Conservation (phyloP, 352 stramenopile species). For the Phytophthora capsici region DNA sequence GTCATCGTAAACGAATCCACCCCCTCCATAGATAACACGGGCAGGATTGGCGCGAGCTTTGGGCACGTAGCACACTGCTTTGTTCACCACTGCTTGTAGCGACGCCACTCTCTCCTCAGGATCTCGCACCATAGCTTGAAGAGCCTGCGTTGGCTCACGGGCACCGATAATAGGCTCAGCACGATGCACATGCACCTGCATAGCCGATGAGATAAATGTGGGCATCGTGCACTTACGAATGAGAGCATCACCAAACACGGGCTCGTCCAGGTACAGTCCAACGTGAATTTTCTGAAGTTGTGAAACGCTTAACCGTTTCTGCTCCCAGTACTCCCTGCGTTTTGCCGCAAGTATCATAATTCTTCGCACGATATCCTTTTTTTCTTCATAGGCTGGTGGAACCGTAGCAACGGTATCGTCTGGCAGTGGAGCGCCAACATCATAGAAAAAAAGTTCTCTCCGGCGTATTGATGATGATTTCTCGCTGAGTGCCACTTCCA, state of each 20-base stretch:
- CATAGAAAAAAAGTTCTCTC: conserved; percentile 55
- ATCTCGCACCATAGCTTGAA: conserved; percentile 57
- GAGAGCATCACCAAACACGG: conserved; percentile 56
- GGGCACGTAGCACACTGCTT: conserved; percentile 79
- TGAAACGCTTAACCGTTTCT: conserved; percentile 41
- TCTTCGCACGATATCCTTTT: conserved; percentile 48
- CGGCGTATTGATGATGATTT: conserved; percentile 40
- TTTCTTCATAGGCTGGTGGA: conserved; percentile 25
- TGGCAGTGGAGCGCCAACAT: conserved; percentile 43
- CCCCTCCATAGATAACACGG: conserved; percentile 46
- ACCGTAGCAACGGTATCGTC: conserved; percentile 29
- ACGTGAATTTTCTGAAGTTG: conserved; percentile 35
- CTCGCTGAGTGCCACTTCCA: conserved; percentile 45
- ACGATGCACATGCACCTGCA: conserved; percentile 68
- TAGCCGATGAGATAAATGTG: conserved; percentile 74
- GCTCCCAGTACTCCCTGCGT: conserved; percentile 44
- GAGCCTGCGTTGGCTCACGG: conserved; percentile 41
- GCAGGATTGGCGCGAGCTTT: conserved; percentile 58
- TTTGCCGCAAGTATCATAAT: conserved; percentile 39
- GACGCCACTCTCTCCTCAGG: conserved; percentile 52
- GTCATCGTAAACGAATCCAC: conserved; percentile 44
- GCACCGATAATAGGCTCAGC: conserved; percentile 27
- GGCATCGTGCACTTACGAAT: conserved; percentile 59
- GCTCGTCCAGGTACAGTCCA: conserved; percentile 46
- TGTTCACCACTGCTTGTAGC: conserved; percentile 55